Evolutionary conservation across 345 rosid species (phyloP).

Genomic region (Tarenaya hassleriana): DNA sequence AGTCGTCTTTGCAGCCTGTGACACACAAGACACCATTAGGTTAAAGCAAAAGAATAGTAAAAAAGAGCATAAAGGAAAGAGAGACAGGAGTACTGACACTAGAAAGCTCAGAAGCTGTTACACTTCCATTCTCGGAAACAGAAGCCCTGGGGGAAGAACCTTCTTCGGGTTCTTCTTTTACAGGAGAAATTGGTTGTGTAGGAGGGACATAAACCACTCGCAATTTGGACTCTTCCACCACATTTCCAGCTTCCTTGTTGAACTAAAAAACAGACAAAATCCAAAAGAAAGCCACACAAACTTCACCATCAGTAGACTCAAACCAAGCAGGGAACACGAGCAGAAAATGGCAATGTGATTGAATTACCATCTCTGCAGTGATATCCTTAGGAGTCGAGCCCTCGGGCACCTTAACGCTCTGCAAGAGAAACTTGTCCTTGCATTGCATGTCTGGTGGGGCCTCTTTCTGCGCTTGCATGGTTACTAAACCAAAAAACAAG

Average conservation of each 20-base stretch:
- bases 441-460: conserved; percentile 72
- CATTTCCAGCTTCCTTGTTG: conserved; percentile 64
- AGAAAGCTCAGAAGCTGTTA: conserved; percentile 41
- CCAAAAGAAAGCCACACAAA: conserved; percentile 9
- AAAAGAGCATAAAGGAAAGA: neutral
- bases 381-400: conserved; percentile 52
- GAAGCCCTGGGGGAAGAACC: conserved; percentile 65
- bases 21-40: conserved; percentile 6
- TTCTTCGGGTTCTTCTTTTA: conserved; percentile 69
- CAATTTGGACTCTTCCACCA: conserved; percentile 72
- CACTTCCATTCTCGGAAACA: conserved; percentile 50
- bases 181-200: conserved; percentile 73
- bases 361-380: conserved; percentile 58
- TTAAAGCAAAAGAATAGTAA: neutral
- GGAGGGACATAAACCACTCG: conserved; percentile 66
- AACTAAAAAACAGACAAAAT: conserved; percentile 51
- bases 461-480: conserved; percentile 85
- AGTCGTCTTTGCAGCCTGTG: conserved; percentile 41
- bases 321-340: neutral
- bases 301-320: conserved; percentile 8
- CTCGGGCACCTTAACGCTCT: conserved; percentile 52
- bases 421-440: conserved; percentile 79
- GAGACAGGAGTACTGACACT: conserved; percentile 37
- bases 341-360: neutral
- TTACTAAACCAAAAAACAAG: conserved; percentile 38